These are phyloP conservation scores for Echinosophora koreensis DNA, from an alignment of 306 rosid species.

Conservation along the genomic window DNA sequence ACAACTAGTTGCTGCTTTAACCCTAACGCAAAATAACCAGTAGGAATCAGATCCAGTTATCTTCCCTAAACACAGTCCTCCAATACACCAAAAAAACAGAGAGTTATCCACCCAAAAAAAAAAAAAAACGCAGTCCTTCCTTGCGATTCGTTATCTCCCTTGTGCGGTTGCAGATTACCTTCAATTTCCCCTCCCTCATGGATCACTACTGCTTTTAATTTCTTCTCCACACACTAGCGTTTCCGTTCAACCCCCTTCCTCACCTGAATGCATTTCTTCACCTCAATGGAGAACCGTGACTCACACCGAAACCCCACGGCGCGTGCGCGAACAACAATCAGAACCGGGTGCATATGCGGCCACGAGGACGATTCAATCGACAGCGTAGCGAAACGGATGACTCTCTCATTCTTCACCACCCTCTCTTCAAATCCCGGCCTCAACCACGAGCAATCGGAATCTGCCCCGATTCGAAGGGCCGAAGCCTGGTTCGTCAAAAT, in stretches of 20 bases:
- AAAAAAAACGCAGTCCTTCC: no score
- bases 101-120: no score
- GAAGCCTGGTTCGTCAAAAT: slow-evolving; percentile 83
- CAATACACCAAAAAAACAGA: no score
- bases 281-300: slow-evolving; percentile 52
- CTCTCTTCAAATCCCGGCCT: slow-evolving; percentile 59
- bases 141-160: no score
- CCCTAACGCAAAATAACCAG: no score
- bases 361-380: slow-evolving; percentile 42
- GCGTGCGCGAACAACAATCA: slow-evolving; percentile 2
- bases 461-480: slow-evolving; percentile 47
- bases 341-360: slow-evolving; percentile 30
- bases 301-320: slow-evolving; percentile 35
- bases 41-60: no score
- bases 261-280: background rate
- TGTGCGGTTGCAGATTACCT: no score
- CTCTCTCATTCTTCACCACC: slow-evolving; percentile 62
- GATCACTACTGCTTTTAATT: no score
- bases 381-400: slow-evolving; percentile 67
- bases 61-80: no score
- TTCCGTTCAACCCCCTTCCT: no score
- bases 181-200: no score
- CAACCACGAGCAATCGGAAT: slow-evolving; percentile 17
- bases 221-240: slow-evolving; percentile 4
- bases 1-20: no score